Conservation (phyloP, 2,329 filamentous ascomycete genomes). For the Colletotrichum lindemuthianum region DNA sequence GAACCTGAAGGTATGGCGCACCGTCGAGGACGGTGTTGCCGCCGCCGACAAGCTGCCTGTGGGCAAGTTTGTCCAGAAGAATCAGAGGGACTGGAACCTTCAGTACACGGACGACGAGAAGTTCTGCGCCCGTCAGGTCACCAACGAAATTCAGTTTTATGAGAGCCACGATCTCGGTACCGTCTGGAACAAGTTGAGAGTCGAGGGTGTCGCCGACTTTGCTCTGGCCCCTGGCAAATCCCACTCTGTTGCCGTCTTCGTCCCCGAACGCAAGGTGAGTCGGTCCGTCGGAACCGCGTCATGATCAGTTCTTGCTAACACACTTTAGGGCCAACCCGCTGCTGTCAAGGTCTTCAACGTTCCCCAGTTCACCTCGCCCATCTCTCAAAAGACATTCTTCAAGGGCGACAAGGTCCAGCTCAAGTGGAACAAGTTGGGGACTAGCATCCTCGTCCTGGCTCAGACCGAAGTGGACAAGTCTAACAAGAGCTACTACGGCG, state of each 20-base stretch:
- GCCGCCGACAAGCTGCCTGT: constrained; percentile 76
- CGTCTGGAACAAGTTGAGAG: constrained; percentile 94
- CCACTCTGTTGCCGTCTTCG: constrained; percentile 92
- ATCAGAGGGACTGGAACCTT: constrained; percentile 94
- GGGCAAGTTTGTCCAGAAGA: constrained; percentile 94
- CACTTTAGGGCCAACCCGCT: constrained; percentile 84
- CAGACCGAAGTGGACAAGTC: constrained; percentile 98
- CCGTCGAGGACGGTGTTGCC: constrained; percentile 73
- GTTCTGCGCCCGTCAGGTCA: constrained; percentile 92
- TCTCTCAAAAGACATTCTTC: constrained; percentile 99
- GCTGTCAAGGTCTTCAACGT: constrained; percentile 95
- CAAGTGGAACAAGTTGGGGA: constrained; percentile 96
- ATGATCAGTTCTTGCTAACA: constrained; percentile 19
- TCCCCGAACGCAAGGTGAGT: constrained; percentile 91
- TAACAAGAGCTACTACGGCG: constrained; percentile 99
- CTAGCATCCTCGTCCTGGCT: constrained; percentile 90
- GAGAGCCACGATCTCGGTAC: constrained; percentile 84
- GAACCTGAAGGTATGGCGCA: constrained; percentile 97
- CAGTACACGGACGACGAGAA: constrained; percentile 95
- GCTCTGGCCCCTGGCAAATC: constrained; percentile 89
- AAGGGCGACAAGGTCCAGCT: constrained; percentile 99
- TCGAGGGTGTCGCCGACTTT: constrained; percentile 91
- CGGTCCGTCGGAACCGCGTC: not conserved
- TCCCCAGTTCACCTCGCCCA: constrained; percentile 81
- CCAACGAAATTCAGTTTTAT: constrained; percentile 98